Evolutionary conservation across 2,329 filamentous ascomycete genomes (phyloP), one percentile per base, ranked within the genome.

Genomic region (Calonectria pseudoturangicola): DNA sequence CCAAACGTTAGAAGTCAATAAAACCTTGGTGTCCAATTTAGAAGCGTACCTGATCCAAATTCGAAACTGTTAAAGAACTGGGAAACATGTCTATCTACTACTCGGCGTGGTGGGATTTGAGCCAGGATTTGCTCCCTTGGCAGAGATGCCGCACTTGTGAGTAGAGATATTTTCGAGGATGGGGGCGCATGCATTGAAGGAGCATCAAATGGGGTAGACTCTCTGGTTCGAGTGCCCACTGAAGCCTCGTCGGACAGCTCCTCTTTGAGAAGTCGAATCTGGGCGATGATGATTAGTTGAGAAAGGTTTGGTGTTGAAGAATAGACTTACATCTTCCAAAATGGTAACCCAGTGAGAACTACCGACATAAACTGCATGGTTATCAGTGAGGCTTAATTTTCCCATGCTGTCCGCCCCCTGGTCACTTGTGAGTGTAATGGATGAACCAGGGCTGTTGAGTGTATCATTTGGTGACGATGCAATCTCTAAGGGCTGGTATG

Each of bases 51-150:
- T 12, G 72, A 66, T 10, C 69, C 70, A 27, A 74, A 69, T 41
- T 76, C 73, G 10, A 76, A 77, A 3, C 51, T 56, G 28, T 76
- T 77, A n/a, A 77, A 77, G 28, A 76, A 77, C 2, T 74, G 68
- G 5, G 73, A 76, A 27, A 76, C 48, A 3, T 74, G 66, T 67
- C 75, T 77, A 33, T 77, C 75, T 43, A 76, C 75, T 13, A 75
- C 62, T 30, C 60, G 76, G 3, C 68, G 73, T 36, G 71, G 48
- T 30, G 75, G 75, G 8, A 77, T 21, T 64, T 72, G 71, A 12
- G 66, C 48, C 6, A 75, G 45, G n/a, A 76, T 75, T 25, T 73
- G 63, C 28, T 75, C 58, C 28, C 15, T 71, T 5, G 70, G 48
- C 16, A 47, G 54, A 30, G 18, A 43, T 5, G 56, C 27, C 3